Percentiles rank a stretch among this genome's conserved stretches.
Evolutionary conservation across 345 rosid genomes (phyloP).

Genomic region (Ceriops zippeliana): DNA sequence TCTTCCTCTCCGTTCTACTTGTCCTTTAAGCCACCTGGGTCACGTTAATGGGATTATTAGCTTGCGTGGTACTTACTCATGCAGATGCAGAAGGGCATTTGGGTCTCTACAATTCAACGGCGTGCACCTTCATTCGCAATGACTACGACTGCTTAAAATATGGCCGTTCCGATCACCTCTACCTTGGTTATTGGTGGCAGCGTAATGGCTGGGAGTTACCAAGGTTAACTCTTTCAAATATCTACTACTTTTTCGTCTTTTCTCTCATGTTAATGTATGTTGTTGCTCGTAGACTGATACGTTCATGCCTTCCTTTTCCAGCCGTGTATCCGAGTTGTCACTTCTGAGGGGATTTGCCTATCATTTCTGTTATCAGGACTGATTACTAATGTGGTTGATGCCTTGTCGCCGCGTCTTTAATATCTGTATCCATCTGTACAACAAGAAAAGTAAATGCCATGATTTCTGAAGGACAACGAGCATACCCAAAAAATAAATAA

Average conservation of each 20-base stretch:
- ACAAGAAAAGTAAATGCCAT: too few species aligned
- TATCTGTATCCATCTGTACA: too few species aligned
- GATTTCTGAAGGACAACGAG: too few species aligned
- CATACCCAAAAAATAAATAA: too few species aligned
- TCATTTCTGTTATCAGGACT: too few species aligned
- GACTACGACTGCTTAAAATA: constrained; percentile 62
- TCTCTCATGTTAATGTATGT: neutral
- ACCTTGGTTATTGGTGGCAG: constrained; percentile 72
- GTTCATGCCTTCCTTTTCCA: too few species aligned
- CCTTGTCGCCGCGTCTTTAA: too few species aligned
- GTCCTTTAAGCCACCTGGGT: neutral
- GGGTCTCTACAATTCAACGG: constrained; percentile 64
- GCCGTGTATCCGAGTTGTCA: too few species aligned
- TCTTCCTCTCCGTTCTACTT: neutral
- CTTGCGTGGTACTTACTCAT: neutral
- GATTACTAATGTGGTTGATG: too few species aligned
- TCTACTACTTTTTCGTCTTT: neutral
- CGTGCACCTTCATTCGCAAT: constrained; percentile 65
- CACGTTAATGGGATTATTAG: neutral
- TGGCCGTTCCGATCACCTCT: constrained; percentile 67
- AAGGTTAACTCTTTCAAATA: constrained; percentile 30
- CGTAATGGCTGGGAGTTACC: constrained; percentile 59
- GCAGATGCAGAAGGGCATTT: constrained; percentile 17
- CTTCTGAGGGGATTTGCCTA: too few species aligned
- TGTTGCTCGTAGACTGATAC: neutral